phyloP scores from a whole-genome alignment of 352 stramenopile genomes.

The Phytophthora fragariae region DNA sequence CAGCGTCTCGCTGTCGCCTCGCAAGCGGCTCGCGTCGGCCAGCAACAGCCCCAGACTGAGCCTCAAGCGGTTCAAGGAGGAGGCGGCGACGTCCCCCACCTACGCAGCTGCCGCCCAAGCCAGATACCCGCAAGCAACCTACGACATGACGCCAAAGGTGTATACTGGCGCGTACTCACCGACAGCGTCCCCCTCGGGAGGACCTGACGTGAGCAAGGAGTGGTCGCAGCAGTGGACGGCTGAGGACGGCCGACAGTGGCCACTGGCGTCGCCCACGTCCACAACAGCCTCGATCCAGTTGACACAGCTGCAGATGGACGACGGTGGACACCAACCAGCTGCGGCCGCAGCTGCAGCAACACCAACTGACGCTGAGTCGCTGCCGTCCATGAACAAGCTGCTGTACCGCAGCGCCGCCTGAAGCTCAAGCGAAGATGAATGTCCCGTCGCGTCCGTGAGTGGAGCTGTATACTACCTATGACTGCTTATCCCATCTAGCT shows the following conservation, averaged over 20 bases:
- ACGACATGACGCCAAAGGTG: constrained; percentile 12
- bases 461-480: constrained; percentile 41
- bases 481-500: constrained; percentile 19
- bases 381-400: constrained; percentile 72
- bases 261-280: constrained; percentile 29
- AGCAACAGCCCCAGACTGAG: constrained; percentile 28
- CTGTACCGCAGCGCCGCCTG: constrained; percentile 45
- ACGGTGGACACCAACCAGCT: constrained; percentile 4
- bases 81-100: constrained; percentile 5
- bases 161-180: constrained; percentile 13
- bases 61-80: constrained; percentile 32
- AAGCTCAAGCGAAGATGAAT: constrained; percentile 14
- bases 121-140: constrained; percentile 10
- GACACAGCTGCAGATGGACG: constrained; percentile 25
- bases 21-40: constrained; percentile 45
- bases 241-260: constrained; percentile 37
- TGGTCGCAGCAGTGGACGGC: constrained; percentile 28
- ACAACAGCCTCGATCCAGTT: constrained; percentile 24
- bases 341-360: not conserved
- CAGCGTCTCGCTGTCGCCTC: constrained; percentile 52
- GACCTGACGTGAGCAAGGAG: constrained; percentile 17
- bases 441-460: constrained; percentile 27
- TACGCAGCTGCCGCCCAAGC: constrained; percentile 4
- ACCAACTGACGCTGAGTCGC: constrained; percentile 43
- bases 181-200: constrained; percentile 8